phyloP scores from a whole-genome alignment of 176 grass and related monocot genomes.

The Tuctoria greenei region DNA sequence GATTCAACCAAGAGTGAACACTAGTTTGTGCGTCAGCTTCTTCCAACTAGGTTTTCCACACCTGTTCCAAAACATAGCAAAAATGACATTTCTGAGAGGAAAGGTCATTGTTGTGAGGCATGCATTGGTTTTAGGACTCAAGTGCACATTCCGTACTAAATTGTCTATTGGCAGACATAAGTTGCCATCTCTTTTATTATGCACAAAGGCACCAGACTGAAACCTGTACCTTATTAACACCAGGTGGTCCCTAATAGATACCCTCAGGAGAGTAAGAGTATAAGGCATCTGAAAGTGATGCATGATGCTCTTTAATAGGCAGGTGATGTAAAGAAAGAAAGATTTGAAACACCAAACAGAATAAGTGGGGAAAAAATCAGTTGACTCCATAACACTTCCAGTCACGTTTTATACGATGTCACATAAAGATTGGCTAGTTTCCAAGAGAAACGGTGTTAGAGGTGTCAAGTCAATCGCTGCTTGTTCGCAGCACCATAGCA shows the following conservation, averaged over 20 bases:
- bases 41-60: neutral
- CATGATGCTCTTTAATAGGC: slow-evolving; percentile 23
- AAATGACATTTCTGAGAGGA: neutral
- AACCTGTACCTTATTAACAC: neutral
- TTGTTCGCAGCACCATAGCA: no score
- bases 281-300: neutral
- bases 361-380: neutral
- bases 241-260: slow-evolving; percentile 24
- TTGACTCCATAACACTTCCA: neutral
- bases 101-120: no score
- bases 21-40: neutral
- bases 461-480: no score
- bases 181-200: slow-evolving; percentile 32
- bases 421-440: no score
- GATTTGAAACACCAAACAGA: neutral
- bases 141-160: slow-evolving; percentile 22
- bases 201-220: no score
- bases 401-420: slow-evolving; percentile 6
- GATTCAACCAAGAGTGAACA: neutral
- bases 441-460: no score
- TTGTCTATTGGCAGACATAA: slow-evolving; percentile 23
- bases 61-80: neutral
- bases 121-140: neutral
- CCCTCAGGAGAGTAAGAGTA: slow-evolving; percentile 19
- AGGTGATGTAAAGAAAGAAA: slow-evolving; percentile 32